Percentiles rank a stretch among this genome's conserved stretches.
phyloP scores from a whole-genome alignment of 1,284 basidiomycete genomes.

The Boletus coffeatus region DNA sequence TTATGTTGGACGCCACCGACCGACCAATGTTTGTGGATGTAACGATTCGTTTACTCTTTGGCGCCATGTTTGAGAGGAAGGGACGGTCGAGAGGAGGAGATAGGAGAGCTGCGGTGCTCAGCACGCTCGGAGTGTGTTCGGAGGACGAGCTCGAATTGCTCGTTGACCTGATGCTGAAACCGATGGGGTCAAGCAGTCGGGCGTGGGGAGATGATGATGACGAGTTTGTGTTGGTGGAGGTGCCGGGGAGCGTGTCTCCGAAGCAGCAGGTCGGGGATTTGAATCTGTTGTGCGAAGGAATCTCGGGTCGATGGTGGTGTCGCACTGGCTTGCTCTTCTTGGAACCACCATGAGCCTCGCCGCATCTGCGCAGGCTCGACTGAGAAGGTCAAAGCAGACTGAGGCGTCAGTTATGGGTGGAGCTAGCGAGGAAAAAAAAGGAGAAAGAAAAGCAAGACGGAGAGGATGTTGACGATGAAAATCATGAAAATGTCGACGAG shows the following conservation, averaged over 20 bases:
- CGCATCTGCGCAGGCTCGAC: conserved; percentile 53
- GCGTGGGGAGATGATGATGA: conserved; percentile 19
- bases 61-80: conserved; percentile 81
- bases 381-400: conserved; percentile 17
- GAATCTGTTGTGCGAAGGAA: conserved; percentile 77
- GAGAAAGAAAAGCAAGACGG: conserved; percentile 36
- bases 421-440: conserved; percentile 29
- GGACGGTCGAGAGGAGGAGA: conserved; percentile 70
- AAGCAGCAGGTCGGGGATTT: conserved; percentile 85
- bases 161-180: conserved; percentile 88
- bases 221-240: conserved; percentile 26
- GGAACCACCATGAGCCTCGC: conserved; percentile 62
- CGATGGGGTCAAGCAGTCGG: conserved; percentile 45
- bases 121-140: conserved; percentile 65
- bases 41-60: conserved; percentile 80
- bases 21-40: conserved; percentile 72
- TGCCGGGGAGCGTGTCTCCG: conserved; percentile 39
- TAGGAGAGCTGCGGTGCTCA: conserved; percentile 73
- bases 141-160: conserved; percentile 75
- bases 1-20: conserved; percentile 71
- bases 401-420: conserved; percentile 16
- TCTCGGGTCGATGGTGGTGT: conserved; percentile 65
- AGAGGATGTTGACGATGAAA: conserved; percentile 26
- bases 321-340: conserved; percentile 72
- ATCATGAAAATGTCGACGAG: conserved; percentile 27